Evolutionary conservation across 306 rosid species (phyloP), one percentile per base, ranked within the genome.

Genomic region (Vigna unguiculata): DNA sequence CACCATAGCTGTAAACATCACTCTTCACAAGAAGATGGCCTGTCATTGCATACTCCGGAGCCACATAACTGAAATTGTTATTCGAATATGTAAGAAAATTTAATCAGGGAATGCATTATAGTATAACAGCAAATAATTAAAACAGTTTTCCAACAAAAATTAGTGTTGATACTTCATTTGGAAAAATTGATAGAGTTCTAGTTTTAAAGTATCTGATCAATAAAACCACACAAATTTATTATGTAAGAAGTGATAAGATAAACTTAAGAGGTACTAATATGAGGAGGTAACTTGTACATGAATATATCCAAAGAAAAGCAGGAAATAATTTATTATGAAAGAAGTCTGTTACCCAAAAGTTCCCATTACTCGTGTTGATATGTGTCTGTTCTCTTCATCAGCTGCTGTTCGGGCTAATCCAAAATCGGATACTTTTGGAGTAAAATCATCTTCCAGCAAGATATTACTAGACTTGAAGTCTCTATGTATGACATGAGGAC

Each of bases 331-430:
- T n/a, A n/a, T n/a, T n/a, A n/a, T n/a, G 54, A 78, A 71, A 78
- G 79, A 77, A 71, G 48, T 12, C 68, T 15, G 45, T 57, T 87
- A 95, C 99, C 99, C 99, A 1, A 95, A 95, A 75, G 99, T 95
- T 85, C 99, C 99, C 99, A 95, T 95, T 78, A 95, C 99, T 10
- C 96, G 93, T 34, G 99, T 95, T 3, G 97, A 92, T 84, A 95
- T 89, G 76, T 95, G 97, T 57, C 85, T 84, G 81, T 81, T 95
- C 57, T 82, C 92, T 81, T 87, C 99, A 67, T 95, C 97, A 78
- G 90, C 52, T 22, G 99, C 99, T 9, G 90, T 75, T 80, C 99
- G 89, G 72, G 99, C 99, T 85, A 92, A 90, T 63, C 99, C 99
- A 74, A 95, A 95, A 86, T 95, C 99, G 0, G 99, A 92, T 48